Evolutionary conservation across 805 yeast species (phyloP).

Genomic region (Teunomyces barrocoloradensis): DNA sequence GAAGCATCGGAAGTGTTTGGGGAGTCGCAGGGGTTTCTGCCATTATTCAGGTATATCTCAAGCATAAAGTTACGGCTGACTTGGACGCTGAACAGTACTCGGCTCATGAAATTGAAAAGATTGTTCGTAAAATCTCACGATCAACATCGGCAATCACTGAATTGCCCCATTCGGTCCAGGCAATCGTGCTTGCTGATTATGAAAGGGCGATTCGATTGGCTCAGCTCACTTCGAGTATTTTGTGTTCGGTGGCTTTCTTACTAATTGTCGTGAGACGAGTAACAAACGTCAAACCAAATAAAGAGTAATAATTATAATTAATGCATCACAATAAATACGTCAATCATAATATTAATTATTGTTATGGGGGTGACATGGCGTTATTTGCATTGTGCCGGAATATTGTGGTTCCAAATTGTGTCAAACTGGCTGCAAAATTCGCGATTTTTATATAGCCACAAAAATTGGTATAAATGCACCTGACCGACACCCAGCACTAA

Average conservation of each 20-base stretch:
- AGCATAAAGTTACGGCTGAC: constrained; percentile 11
- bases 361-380: neutral
- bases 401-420: neutral
- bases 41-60: constrained; percentile 16
- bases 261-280: neutral
- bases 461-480: neutral
- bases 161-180: constrained; percentile 15
- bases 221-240: constrained; percentile 18
- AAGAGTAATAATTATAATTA: neutral
- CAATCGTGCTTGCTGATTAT: constrained; percentile 22
- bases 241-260: neutral
- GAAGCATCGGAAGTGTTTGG: constrained; percentile 42
- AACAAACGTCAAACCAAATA: neutral
- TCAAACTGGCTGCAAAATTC: neutral
- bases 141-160: constrained; percentile 18
- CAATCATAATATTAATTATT: too few relatives aligned
- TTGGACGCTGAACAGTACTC: constrained; percentile 12
- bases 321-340: neutral
- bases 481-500: neutral
- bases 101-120: constrained; percentile 13
- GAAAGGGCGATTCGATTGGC: constrained; percentile 23
- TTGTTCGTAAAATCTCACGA: constrained; percentile 17
- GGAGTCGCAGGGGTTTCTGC: constrained; percentile 28
- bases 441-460: neutral
- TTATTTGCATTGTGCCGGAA: neutral